These are phyloP conservation scores for Pezicula carpinea DNA, from an alignment of 2,329 filamentous ascomycete genomes.

Conservation along the genomic window DNA sequence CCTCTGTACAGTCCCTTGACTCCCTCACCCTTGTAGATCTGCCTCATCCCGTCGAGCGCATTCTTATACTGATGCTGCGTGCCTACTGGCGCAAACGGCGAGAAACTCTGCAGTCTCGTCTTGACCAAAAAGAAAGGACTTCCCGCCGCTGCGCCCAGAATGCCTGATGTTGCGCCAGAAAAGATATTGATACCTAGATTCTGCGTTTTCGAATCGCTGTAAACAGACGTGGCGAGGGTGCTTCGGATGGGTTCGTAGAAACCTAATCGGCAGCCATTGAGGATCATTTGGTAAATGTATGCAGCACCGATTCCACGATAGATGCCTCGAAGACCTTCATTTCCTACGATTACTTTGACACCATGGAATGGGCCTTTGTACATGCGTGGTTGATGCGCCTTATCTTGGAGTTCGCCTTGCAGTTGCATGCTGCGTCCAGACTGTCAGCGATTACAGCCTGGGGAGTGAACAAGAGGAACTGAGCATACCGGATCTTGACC, in stretches of 20 bases:
- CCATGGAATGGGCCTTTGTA: conserved; percentile 92
- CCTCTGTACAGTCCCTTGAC: conserved; percentile 81
- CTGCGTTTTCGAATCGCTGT: conserved; percentile 70
- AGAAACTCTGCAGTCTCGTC: conserved; percentile 90
- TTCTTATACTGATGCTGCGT: conserved; percentile 94
- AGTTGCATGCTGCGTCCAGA: conserved; percentile 70
- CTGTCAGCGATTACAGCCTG: conserved; percentile 7
- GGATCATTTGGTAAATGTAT: conserved; percentile 92
- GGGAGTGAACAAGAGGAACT: conserved; percentile 1
- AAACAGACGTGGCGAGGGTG: conserved; percentile 62
- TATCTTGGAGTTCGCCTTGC: conserved; percentile 89
- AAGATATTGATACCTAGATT: conserved; percentile 90
- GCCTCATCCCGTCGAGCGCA: conserved; percentile 73
- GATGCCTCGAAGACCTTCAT: conserved; percentile 81
- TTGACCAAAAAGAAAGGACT: conserved; percentile 98
- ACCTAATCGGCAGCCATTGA: conserved; percentile 93
- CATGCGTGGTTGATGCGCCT: conserved; percentile 77
- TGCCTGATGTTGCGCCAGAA: conserved; percentile 80
- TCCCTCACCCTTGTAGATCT: conserved; percentile 77
- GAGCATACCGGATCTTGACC: conserved; percentile 85
- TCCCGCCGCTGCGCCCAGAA: conserved; percentile 87
- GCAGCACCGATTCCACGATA: conserved; percentile 88
- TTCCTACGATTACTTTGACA: conserved; percentile 80
- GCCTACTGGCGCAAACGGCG: conserved; percentile 85
- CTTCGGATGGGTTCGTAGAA: conserved; percentile 95